Evolutionary conservation across 306 rosid species (phyloP), one percentile per base, ranked within the genome.

Genomic region (Delonix regia): DNA sequence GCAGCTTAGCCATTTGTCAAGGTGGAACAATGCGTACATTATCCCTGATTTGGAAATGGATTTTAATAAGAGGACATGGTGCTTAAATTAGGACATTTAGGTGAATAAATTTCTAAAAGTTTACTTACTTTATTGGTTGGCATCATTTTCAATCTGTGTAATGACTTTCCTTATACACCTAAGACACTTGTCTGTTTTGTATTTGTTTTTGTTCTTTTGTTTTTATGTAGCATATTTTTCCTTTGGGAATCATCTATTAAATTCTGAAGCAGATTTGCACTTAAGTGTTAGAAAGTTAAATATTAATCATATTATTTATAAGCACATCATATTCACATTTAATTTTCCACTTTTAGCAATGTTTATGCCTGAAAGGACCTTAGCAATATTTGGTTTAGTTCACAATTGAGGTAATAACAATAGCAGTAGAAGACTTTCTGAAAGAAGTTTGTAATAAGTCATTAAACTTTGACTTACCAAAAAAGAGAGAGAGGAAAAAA

Each of bases 361-460:
- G 41, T 60, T 73, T 67, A 22, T 73, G 66, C 81, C 44, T 41
- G 38, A 41, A 71, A 42, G 47, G 38, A 22, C 65, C 71, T 83
- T 74, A 52, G 25, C 16, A 55, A 42, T 45, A 69, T 66, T 69
- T 78, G 51, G 33, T 80, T 74, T 48, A 27, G 42, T 18, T 83
- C 34, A 44, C 44, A 56, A 4, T 60, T 33, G 41, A 33, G 28
- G 52, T 22, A 10, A 19, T 48, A 7, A 44, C 34, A 47, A 11
- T 33, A 13, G 3, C 56, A 64, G 52, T 3, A 11, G 59, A 60
- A 52, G 44, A 74, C 48, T 53, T 42, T 44, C 25, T 7, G 6
- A 16, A 44, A 56, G 52, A 78, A 69, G 34, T 51, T 10, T 60
- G 56, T 63, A 44, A 42, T 13, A 4, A 41, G 22, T 15, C 57